Conservation (phyloP, 164 flowering plant genomes). For the Stephania japonica region DNA sequence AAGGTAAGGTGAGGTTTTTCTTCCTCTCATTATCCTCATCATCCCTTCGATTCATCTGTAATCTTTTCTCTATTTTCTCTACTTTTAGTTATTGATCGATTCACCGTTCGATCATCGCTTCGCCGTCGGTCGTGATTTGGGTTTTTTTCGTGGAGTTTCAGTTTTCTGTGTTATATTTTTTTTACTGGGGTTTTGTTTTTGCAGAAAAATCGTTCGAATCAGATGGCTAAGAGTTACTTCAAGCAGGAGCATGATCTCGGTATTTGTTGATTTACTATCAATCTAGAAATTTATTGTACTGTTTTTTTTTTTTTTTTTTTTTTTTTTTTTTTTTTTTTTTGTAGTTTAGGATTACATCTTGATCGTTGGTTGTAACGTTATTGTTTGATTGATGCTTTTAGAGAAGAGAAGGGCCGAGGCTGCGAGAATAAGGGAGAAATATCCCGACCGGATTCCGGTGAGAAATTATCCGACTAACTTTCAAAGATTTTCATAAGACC, state of each 20-base stretch:
- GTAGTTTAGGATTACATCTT: too few species aligned
- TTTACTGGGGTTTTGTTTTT: background rate
- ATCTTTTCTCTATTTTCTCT: too few species aligned
- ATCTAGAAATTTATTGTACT: too few species aligned
- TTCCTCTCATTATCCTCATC: background rate
- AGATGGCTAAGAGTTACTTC: slow-evolving; percentile 70
- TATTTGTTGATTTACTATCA: slow-evolving; percentile 16
- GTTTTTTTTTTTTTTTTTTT: too few species aligned
- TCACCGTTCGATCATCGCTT: background rate
- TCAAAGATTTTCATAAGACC: too few species aligned
- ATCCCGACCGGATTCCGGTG: slow-evolving; percentile 90
- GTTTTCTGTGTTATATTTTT: background rate
- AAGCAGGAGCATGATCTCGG: slow-evolving; percentile 88
- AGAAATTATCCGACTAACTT: slow-evolving; percentile 16
- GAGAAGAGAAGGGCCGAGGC: slow-evolving; percentile 76
- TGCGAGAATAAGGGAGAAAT: slow-evolving; percentile 75
- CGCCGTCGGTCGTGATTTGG: background rate
- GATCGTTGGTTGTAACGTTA: too few species aligned
- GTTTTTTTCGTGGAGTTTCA: background rate
- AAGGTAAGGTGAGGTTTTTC: background rate
- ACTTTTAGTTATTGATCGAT: background rate
- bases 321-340: too few species aligned
- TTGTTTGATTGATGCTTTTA: slow-evolving; percentile 9
- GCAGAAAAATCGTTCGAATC: slow-evolving; percentile 4
- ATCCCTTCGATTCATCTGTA: background rate